Evolutionary conservation across 169 alveolate species (phyloP), one percentile per base, ranked within the genome.

Genomic region (Plasmodium adleri): DNA sequence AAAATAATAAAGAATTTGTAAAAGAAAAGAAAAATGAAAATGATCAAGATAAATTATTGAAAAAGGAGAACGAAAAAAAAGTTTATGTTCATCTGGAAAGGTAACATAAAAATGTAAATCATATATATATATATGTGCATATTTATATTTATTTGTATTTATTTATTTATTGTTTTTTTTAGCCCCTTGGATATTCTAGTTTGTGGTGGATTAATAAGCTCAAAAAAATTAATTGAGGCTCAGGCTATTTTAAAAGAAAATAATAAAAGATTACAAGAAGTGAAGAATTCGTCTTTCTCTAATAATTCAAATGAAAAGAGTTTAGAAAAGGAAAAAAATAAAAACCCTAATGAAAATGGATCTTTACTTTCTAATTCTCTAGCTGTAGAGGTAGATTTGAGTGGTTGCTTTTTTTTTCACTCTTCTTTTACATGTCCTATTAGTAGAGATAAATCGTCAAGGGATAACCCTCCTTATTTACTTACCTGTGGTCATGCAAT

Each of bases 371-470:
- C 91, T 13, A 72, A 72, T 49, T 74, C 89, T 1, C 20, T 63
- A 54, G 92, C 94, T 17, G 64, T 90, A 39, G 94, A 90, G 68
- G 88, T 90, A 4, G 94, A 90, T 62, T 70, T 90, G 50, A 88
- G 94, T 66, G 88, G 87, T 12, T 74, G 88, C 8, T 90, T 90
- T 60, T 88, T 85, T 50, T 90, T 90, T 26, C 94, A 90, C 62
- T 90, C 94, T 20, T 72, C 88, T 39, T 90, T 90, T 74, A 83
- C 94, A 50, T 90, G 94, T 22, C 91, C 94, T 22, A 88, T 90
- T 58, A 85, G 90, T 50, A 49, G 94, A 26, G 92, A 80, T 28
- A 88, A 72, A 50, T 85, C 94, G 2, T 74, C 92, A 4, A 90
- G 59, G 39, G 85, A 58, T 6, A 90, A 90, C 59, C 92, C 92